phyloP scores from a whole-genome alignment of 805 yeast species.

The Debaryomyces maramus region DNA sequence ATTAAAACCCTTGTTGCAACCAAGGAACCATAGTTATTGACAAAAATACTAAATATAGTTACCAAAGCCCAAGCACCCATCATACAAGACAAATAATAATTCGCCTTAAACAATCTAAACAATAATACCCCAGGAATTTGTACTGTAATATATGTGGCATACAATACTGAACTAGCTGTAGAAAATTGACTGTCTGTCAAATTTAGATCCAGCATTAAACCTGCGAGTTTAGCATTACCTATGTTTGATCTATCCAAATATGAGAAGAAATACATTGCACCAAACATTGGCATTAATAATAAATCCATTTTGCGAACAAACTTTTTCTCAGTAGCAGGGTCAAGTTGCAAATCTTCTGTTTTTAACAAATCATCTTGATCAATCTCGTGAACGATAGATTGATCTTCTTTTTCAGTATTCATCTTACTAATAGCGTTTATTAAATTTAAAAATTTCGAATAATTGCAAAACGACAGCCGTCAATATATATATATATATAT shows the following conservation, averaged over 20 bases:
- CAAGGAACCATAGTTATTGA: slow-evolving; percentile 40
- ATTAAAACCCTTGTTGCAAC: slow-evolving; percentile 48
- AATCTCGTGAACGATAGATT: slow-evolving; percentile 22
- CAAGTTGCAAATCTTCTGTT: slow-evolving; percentile 37
- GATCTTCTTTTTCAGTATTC: slow-evolving; percentile 3
- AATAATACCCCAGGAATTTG: slow-evolving; percentile 39
- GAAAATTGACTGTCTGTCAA: slow-evolving; percentile 41
- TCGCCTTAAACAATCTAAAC: slow-evolving; percentile 35
- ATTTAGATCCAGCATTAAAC: slow-evolving; percentile 42
- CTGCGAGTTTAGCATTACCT: slow-evolving; percentile 60
- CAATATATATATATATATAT: background rate
- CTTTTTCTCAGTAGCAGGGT: background rate
- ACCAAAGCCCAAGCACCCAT: slow-evolving; percentile 40
- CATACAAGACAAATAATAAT: slow-evolving; percentile 28
- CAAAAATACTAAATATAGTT: slow-evolving; percentile 23
- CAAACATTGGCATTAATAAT: slow-evolving; percentile 12
- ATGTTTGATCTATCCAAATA: slow-evolving; percentile 56
- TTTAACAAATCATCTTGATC: slow-evolving; percentile 37
- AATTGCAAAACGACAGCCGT: too few species aligned
- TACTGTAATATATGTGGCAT: slow-evolving; percentile 45
- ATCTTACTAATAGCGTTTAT: background rate
- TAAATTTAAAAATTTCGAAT: background rate
- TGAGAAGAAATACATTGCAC: slow-evolving; percentile 39
- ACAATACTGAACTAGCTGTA: slow-evolving; percentile 46
- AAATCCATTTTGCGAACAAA: slow-evolving; percentile 32